Conservation (phyloP, 1,284 basidiomycete genomes). For the Trichosporon faecale region DNA sequence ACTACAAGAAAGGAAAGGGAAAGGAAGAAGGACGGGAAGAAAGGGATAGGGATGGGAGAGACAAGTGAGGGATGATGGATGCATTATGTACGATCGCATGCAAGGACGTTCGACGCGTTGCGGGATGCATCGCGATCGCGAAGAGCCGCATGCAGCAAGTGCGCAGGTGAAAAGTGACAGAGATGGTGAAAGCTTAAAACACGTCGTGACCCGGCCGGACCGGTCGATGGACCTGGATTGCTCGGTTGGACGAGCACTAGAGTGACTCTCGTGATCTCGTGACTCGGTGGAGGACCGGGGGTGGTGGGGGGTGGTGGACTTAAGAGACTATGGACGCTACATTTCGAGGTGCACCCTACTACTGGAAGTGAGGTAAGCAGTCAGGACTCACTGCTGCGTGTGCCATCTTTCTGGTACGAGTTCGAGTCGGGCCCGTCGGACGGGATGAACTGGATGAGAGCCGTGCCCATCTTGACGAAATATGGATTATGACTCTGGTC, state of each 20-base stretch:
- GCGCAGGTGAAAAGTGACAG: conserved; percentile 3
- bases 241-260: not conserved
- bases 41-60: not conserved
- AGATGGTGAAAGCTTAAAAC: conserved; percentile 5
- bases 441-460: conserved; percentile 9
- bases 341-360: not conserved
- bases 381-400: not conserved
- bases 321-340: not conserved
- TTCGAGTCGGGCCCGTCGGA: conserved; percentile 8
- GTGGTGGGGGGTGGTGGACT: not conserved
- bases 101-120: not conserved
- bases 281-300: not conserved
- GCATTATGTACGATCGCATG: not conserved
- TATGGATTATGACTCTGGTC: not conserved
- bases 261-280: not conserved
- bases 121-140: conserved; percentile 5
- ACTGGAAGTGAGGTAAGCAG: not conserved
- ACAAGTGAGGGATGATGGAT: not conserved
- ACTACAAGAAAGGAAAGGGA: not conserved
- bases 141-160: not conserved
- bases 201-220: not conserved
- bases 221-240: not conserved
- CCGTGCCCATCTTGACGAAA: not conserved
- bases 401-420: conserved; percentile 7
- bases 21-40: not conserved